Conservation (phyloP, 345 rosid genomes). For the Bruguiera gymnorhiza region DNA sequence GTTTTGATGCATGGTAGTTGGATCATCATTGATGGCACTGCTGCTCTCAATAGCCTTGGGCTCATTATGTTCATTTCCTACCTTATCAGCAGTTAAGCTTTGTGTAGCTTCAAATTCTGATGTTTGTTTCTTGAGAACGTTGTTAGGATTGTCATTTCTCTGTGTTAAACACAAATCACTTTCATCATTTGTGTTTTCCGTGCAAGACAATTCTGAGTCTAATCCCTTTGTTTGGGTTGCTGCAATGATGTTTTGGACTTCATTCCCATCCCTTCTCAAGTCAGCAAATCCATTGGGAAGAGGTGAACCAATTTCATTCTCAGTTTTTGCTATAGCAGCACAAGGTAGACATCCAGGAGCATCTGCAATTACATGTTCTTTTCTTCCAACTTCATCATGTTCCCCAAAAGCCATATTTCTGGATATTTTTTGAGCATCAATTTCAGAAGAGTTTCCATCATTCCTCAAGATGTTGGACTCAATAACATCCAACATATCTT, state of each 20-base stretch:
- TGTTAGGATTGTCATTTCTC: constrained; percentile 43
- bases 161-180: constrained; percentile 36
- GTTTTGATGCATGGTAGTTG: constrained; percentile 24
- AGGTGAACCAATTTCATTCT: constrained; percentile 34
- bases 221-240: constrained; percentile 43
- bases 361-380: constrained; percentile 41
- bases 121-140: constrained; percentile 28
- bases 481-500: constrained; percentile 36
- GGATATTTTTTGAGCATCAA: constrained; percentile 30
- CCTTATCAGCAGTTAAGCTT: constrained; percentile 42
- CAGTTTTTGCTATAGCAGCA: constrained; percentile 34
- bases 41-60: constrained; percentile 31
- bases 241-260: constrained; percentile 35
- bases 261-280: constrained; percentile 39
- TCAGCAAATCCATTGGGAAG: constrained; percentile 45
- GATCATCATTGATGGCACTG: constrained; percentile 29
- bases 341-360: constrained; percentile 35
- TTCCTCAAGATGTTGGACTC: constrained; percentile 35
- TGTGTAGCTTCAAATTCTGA: constrained; percentile 40
- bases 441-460: constrained; percentile 29
- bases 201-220: constrained; percentile 67
- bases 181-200: constrained; percentile 52
- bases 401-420: constrained; percentile 39
- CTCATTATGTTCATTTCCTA: constrained; percentile 41
- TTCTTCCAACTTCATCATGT: constrained; percentile 36